Conservation (phyloP, 2,329 filamentous ascomycete species). For the Trichoderma sp. region DNA sequence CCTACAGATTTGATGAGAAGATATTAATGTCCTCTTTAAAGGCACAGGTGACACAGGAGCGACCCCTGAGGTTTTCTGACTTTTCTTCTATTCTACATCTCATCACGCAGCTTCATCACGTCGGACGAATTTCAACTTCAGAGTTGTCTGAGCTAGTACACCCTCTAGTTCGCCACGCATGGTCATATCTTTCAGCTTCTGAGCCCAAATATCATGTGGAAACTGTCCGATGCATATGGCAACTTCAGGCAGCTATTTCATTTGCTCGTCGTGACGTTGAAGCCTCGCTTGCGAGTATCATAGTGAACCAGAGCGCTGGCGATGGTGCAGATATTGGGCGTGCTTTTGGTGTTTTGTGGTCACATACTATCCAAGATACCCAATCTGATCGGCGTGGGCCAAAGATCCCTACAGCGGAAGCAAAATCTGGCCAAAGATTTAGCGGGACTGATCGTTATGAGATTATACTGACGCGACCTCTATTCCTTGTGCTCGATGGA, state of each 20-base stretch:
- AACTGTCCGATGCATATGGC: conserved; percentile 82
- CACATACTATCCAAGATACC: conserved; percentile 70
- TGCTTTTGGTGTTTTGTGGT: conserved; percentile 77
- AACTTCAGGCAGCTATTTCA: conserved; percentile 73
- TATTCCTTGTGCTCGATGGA: conserved; percentile 80
- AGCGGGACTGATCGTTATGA: conserved; percentile 65
- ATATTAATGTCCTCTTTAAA: conserved; percentile 55
- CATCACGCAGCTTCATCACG: conserved; percentile 56
- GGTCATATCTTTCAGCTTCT: conserved; percentile 77
- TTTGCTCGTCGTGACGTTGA: conserved; percentile 73
- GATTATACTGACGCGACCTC: conserved; percentile 74
- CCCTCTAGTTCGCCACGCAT: conserved; percentile 70
- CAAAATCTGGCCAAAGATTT: conserved; percentile 44
- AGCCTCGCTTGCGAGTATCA: conserved; percentile 70
- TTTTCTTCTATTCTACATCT: conserved; percentile 63
- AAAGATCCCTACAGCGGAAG: conserved; percentile 45
- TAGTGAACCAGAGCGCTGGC: conserved; percentile 55
- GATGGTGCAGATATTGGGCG: conserved; percentile 60
- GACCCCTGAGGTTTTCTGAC: conserved; percentile 51
- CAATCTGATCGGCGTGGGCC: conserved; percentile 54
- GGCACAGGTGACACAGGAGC: conserved; percentile 44
- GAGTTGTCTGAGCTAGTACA: conserved; percentile 65
- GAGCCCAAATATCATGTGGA: conserved; percentile 95
- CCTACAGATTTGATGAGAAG: conserved; percentile 47
- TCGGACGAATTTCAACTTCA: conserved; percentile 52